Evolutionary conservation across 129 eudicot genomes (phyloP), one percentile per base, ranked within the genome.

Genomic region (Sambucus nigra): DNA sequence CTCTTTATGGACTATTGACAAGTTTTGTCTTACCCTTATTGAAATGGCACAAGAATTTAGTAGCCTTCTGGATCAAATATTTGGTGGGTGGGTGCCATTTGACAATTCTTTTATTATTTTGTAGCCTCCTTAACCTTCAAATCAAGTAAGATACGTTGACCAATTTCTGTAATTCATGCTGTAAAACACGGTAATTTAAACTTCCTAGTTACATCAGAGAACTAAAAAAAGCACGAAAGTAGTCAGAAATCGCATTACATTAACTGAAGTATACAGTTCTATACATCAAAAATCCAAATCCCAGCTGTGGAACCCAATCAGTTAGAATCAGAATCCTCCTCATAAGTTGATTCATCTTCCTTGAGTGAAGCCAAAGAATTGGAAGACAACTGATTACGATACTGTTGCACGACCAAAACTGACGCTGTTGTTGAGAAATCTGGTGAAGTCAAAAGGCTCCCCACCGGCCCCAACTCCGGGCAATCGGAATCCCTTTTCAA

Each of bases 381-480:
- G 62, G 61, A 22, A 15, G 75, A 75, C 45, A 64, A 46, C 22
- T 67, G 69, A 0, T 65, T 57, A 23, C 56, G 66, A 9, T 80
- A 80, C 50, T 79, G 80, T 55, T 83, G 94, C 51, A 83, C 74
- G 31, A 83, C 80, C 68, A 83, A 35, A 24, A 83, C 87, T 0
- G 94, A 83, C 0, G 94, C 81, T 1, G 71, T 35, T 0, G 78
- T 79, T 15, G 77, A 59, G 25, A 68, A 65, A 6, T 39, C 73
- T 0, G 75, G 26, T 3, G 80, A 69, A 27, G 70, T 71, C 70
- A 80, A 41, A 55, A 80, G 59, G 59, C 63, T 66, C 8, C 88
- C 89, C 7, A 85, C 50, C 0, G 89, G 94, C 12, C 94, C 94
- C 70, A 85, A 54, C 46, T 85, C 85, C 15, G 80, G 82, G 45